Evolutionary conservation across 1,139 yeast species (phyloP), one percentile per base, ranked within the genome.

Genomic region (Sugiyamaella grinbergsii): DNA sequence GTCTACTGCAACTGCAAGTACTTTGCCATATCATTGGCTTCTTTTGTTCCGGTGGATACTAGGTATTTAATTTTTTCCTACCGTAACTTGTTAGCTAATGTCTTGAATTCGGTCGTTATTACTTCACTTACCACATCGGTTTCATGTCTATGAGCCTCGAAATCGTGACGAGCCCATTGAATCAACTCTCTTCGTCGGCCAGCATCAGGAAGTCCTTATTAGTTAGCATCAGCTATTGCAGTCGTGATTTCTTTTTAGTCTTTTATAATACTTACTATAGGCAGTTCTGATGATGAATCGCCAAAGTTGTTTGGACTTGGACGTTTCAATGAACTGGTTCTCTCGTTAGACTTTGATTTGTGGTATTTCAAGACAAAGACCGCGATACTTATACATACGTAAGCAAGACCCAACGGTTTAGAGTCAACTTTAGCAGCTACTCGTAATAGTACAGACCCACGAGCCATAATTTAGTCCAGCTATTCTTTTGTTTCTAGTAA

Each of bases 121-220:
- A n/a, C 10, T 22, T 1, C 16, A 47, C 60, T 44, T 42, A 54
- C 60, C 5, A 58, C 56, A 48, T 69, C 71, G 0, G 63, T 58
- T 42, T 61, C 71, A 23, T 59, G 40, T 40, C 58, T 53, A 54
- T 68, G 62, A 10, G 58, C 54, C 3, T 61, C 62, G 50, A 69
- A 70, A 50, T 70, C 73, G 2, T 62, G 51, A 7, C 72, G 57
- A 8, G 73, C 73, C 70, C 70, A 70, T 4, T 51, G 44, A 4
- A 68, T 52, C 33, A 70, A 59, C 47, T 70, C 72, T 3, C 48
- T 52, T 0, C 72, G 58, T 28, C 62, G 60, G 5, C 46, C 32
- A 1, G 53, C 53, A 16, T 63, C 62, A 26, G 51, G 52, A 18
- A 50, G 31, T 24, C 49, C 55, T 53, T 22, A 16, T 6, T 19